A percentile compares a stretch with the other conserved stretches of the same genome.
These are phyloP conservation scores for Trichosporon ovoides DNA, from an alignment of 1,284 basidiomycete species.

Conservation along the genomic window DNA sequence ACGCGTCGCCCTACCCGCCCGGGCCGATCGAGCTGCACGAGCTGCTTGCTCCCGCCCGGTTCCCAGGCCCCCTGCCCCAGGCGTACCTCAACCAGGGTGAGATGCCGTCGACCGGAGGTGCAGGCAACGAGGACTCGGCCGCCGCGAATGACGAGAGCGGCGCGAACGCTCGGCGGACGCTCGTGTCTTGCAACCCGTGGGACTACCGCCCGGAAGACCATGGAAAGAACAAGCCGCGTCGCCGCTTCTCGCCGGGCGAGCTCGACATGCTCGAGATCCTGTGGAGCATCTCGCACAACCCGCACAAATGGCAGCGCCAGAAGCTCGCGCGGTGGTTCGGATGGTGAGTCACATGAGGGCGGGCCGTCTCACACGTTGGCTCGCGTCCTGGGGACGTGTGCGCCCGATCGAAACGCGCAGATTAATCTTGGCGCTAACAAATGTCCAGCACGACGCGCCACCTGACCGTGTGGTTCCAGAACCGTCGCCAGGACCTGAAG, in stretches of 20 bases:
- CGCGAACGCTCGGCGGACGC: constrained; percentile 13
- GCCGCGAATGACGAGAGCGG: constrained; percentile 8
- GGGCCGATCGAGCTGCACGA: constrained; percentile 22
- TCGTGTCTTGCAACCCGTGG: constrained; percentile 24
- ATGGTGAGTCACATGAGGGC: constrained; percentile 14
- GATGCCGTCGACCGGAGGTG: constrained; percentile 13
- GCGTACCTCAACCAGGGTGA: constrained; percentile 22
- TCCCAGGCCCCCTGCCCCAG: constrained; percentile 19
- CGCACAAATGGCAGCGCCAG: constrained; percentile 26
- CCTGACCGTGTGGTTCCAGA: constrained; percentile 26
- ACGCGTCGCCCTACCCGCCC: constrained; percentile 16
- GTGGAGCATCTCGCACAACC: constrained; percentile 25
- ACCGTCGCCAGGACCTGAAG: constrained; percentile 25
- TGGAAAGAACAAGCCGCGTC: constrained; percentile 25
- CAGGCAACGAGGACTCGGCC: constrained; percentile 7
- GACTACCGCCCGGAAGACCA: constrained; percentile 23
- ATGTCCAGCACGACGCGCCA: constrained; percentile 20
- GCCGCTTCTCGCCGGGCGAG: constrained; percentile 23
- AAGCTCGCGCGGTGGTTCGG: constrained; percentile 29
- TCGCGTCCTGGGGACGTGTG: background rate
- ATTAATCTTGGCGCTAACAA: background rate
- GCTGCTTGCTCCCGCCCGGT: constrained; percentile 17
- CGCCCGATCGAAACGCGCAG: background rate
- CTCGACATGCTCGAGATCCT: constrained; percentile 26
- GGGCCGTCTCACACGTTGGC: background rate